These are phyloP conservation scores for Hypoxylon sp. DNA, from an alignment of 2,329 filamentous ascomycete genomes.

Conservation along the genomic window DNA sequence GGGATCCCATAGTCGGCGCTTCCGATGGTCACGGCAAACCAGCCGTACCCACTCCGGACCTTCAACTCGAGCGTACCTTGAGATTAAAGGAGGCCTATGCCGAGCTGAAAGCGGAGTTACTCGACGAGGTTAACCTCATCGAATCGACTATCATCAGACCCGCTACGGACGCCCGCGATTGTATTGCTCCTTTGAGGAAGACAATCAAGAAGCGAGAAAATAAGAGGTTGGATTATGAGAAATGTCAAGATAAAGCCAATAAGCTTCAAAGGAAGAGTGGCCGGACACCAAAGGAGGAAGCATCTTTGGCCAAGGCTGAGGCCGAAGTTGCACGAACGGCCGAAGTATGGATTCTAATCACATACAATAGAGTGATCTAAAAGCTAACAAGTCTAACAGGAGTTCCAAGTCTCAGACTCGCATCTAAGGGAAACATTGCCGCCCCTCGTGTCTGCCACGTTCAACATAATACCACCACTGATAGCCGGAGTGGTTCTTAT, in stretches of 20 bases:
- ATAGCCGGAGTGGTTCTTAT: constrained; percentile 79
- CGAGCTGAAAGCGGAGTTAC: constrained; percentile 79
- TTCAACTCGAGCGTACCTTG: constrained; percentile 74
- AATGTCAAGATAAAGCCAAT: constrained; percentile 79
- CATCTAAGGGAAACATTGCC: constrained; percentile 80
- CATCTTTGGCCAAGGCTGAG: constrained; percentile 78
- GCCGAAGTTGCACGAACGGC: constrained; percentile 75
- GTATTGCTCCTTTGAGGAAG: constrained; percentile 80
- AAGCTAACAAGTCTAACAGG: constrained; percentile 59
- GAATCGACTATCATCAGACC: constrained; percentile 79
- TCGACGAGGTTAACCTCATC: constrained; percentile 79
- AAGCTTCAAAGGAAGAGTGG: constrained; percentile 78
- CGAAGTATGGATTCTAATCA: constrained; percentile 66
- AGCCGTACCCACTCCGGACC: constrained; percentile 72
- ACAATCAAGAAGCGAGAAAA: constrained; percentile 89
- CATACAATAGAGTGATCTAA: not conserved
- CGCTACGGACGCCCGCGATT: constrained; percentile 77
- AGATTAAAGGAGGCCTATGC: constrained; percentile 76
- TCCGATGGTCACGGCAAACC: constrained; percentile 69
- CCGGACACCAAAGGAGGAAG: constrained; percentile 80
- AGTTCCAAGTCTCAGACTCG: constrained; percentile 82
- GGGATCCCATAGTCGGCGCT: constrained; percentile 81
- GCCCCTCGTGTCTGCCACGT: constrained; percentile 77
- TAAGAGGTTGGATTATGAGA: constrained; percentile 85
- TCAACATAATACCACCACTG: constrained; percentile 80